A percentile compares a stretch with the other conserved stretches of the same genome.
Evolutionary conservation across 495 filamentous ascomycete species (phyloP).

Genomic region (Trichoderma gamsii): DNA sequence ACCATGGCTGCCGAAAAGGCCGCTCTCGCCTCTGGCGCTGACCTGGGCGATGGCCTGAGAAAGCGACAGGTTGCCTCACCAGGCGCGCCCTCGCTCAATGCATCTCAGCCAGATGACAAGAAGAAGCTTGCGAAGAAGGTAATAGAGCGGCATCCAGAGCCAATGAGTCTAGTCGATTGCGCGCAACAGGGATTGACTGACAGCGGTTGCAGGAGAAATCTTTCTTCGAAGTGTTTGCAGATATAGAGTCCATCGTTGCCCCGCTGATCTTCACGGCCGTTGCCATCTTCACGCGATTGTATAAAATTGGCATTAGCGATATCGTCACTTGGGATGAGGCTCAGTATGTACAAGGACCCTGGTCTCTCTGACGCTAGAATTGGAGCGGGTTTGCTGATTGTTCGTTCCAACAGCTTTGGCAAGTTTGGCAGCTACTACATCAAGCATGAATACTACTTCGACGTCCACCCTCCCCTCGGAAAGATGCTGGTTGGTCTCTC

Average conservation of each 20-base stretch:
- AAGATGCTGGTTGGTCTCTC: constrained; percentile 98
- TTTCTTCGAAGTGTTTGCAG: constrained; percentile 59
- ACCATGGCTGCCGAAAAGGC: constrained; percentile 48
- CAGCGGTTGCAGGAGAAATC: constrained; percentile 35
- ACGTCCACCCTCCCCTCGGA: constrained; percentile 77
- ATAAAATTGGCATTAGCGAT: constrained; percentile 87
- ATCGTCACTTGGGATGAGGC: constrained; percentile 99
- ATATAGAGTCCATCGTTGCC: constrained; percentile 81
- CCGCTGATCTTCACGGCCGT: constrained; percentile 82
- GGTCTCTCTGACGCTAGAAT: constrained; percentile 53
- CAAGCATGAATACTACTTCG: constrained; percentile 96
- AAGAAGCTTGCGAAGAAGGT: constrained; percentile 61
- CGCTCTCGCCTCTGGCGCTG: constrained; percentile 59
- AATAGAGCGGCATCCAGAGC: constrained; percentile 17
- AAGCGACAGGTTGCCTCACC: constrained; percentile 63
- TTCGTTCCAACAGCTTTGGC: constrained; percentile 63
- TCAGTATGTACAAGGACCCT: constrained; percentile 57
- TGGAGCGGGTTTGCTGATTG: constrained; percentile 98
- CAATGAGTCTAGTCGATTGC: background rate
- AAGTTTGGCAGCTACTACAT: constrained; percentile 99
- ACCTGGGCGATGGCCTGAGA: constrained; percentile 60
- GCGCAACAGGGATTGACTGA: constrained; percentile 12
- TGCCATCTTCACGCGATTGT: constrained; percentile 90
- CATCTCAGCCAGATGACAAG: constrained; percentile 53
- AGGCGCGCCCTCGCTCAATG: constrained; percentile 29